Evolutionary conservation across 192 early-diverging fungal species (phyloP).

Genomic region (Entomortierella parvispora): DNA sequence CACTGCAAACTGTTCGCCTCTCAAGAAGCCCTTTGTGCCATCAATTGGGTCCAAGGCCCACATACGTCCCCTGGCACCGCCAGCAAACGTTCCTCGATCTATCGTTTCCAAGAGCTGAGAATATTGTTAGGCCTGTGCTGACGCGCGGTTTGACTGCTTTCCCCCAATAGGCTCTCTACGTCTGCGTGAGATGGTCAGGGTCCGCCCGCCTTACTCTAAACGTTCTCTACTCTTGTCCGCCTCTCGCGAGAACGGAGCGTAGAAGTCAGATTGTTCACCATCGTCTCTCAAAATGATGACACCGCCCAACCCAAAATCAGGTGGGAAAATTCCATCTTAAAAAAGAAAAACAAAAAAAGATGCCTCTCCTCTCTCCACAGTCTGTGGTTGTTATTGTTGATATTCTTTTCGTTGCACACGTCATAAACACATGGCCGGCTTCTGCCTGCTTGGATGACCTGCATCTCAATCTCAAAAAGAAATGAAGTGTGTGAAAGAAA

Average conservation of each 20-base stretch:
- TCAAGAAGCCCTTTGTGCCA: slow-evolving; percentile 98
- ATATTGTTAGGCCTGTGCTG: slow-evolving; percentile 7
- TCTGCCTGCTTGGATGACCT: background rate
- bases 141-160: slow-evolving; percentile 16
- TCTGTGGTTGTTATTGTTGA: too few relatives aligned
- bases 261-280: too few relatives aligned
- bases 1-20: slow-evolving; percentile 97
- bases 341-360: background rate
- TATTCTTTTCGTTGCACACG: too few relatives aligned
- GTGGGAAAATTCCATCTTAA: background rate
- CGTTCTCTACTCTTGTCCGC: too few relatives aligned
- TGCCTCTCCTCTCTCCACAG: background rate
- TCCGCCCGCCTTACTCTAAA: background rate
- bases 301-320: background rate
- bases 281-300: too few relatives aligned
- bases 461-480: slow-evolving; percentile 8
- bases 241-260: background rate
- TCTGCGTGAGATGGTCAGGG: slow-evolving; percentile 16
- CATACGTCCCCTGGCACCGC: slow-evolving; percentile 78
- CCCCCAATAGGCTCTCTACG: slow-evolving; percentile 26
- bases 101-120: slow-evolving; percentile 83
- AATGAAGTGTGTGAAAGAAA: background rate
- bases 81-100: slow-evolving; percentile 88
- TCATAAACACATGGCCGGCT: too few relatives aligned
- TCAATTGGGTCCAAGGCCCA: slow-evolving; percentile 93